Conservation (phyloP, 1,139 yeast species). For the Pneumocystis murina region DNA sequence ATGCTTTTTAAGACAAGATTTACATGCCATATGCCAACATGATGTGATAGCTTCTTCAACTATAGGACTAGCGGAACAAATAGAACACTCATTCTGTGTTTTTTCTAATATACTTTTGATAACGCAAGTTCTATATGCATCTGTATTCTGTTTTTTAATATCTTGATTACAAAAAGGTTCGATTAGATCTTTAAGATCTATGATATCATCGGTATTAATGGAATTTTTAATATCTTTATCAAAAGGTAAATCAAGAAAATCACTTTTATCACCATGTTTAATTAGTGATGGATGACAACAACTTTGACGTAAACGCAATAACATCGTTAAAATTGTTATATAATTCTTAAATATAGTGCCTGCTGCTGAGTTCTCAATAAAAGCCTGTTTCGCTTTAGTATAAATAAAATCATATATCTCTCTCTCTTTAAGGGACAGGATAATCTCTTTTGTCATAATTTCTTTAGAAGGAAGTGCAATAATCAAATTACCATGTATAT, state of each 20-base stretch:
- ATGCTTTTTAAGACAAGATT: conserved; percentile 60
- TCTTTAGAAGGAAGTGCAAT: conserved; percentile 69
- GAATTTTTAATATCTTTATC: conserved; percentile 1
- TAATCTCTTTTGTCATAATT: conserved; percentile 50
- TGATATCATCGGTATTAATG: conserved; percentile 15
- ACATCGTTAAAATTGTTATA: conserved; percentile 68
- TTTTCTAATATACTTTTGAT: conserved; percentile 24
- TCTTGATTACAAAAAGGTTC: conserved; percentile 14
- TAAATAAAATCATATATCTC: conserved; percentile 57
- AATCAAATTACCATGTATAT: conserved; percentile 53
- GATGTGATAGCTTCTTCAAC: conserved; percentile 52
- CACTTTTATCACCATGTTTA: conserved; percentile 15
- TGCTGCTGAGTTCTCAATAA: conserved; percentile 42
- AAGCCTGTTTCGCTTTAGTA: conserved; percentile 51
- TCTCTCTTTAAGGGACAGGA: conserved; percentile 52
- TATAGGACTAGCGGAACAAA: conserved; percentile 55
- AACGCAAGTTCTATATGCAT: conserved; percentile 27
- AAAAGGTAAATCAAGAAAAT: conserved; percentile 7
- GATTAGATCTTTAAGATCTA: conserved; percentile 18
- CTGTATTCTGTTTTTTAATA: conserved; percentile 15
- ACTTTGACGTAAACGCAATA: conserved; percentile 67
- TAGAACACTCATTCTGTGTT: conserved; percentile 62
- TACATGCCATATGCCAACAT: conserved; percentile 72
- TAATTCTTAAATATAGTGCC: conserved; percentile 66
- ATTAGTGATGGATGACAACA: conserved; percentile 60